phyloP scores from a whole-genome alignment of 108 stramenopile genomes.

The Aurantiochytrium sp. region DNA sequence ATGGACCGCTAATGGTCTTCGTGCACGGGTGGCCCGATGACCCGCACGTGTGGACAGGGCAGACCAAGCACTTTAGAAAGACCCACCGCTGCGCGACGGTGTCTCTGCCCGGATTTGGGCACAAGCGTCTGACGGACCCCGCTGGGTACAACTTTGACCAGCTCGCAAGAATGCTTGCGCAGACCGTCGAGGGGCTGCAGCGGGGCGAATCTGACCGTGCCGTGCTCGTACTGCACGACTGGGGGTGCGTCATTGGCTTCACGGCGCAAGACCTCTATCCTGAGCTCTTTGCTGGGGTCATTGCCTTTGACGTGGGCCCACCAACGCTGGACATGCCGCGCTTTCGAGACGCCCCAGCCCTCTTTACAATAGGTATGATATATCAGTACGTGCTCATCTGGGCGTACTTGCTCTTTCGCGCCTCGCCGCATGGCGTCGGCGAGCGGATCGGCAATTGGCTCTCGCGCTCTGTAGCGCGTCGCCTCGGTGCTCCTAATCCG shows the following conservation, averaged over 20 bases:
- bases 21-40: slow-evolving; percentile 12
- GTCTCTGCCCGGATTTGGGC: neutral
- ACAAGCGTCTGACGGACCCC: neutral
- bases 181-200: neutral
- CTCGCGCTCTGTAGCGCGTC: neutral
- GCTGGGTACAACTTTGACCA: neutral
- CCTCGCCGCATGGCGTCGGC: neutral
- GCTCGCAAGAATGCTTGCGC: neutral
- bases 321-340: neutral
- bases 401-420: neutral
- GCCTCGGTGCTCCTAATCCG: neutral
- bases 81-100: neutral
- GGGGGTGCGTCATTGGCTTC: neutral
- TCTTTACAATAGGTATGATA: neutral
- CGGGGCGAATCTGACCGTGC: neutral
- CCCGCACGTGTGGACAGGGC: neutral
- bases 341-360: neutral
- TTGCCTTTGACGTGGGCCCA: neutral
- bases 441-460: neutral
- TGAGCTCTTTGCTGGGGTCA: neutral
- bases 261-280: neutral
- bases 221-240: neutral
- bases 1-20: neutral
- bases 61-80: neutral
- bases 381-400: neutral